A percentile compares a stretch with the other conserved stretches of the same genome.
Conservation (phyloP, 257 asterid genomes). For the Plantago ovata region DNA sequence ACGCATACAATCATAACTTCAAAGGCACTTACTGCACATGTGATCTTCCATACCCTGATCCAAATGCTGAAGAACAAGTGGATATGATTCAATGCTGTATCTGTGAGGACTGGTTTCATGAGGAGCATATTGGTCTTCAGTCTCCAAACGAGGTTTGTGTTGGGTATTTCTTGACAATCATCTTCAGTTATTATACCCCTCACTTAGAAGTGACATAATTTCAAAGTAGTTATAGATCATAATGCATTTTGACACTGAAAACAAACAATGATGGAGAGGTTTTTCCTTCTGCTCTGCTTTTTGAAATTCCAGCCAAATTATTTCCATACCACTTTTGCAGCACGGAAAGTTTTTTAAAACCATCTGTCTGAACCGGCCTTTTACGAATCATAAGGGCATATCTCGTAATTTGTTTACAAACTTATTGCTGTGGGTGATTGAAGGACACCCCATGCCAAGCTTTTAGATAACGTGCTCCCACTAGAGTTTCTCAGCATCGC, state of each 20-base stretch:
- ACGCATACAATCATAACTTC: constrained; percentile 82
- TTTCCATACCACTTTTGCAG: no score
- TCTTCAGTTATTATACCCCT: neutral
- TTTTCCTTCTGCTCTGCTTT: no score
- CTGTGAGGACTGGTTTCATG: constrained; percentile 99
- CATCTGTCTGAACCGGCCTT: no score
- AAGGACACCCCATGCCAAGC: neutral
- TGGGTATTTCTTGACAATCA: constrained; percentile 4
- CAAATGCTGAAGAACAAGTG: constrained; percentile 80
- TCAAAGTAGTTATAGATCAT: no score
- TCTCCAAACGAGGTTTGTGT: constrained; percentile 54
- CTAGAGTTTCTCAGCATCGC: no score
- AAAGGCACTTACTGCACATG: constrained; percentile 95
- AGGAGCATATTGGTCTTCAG: constrained; percentile 81
- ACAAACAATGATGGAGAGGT: no score
- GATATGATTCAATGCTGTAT: constrained; percentile 96
- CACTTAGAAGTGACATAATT: neutral
- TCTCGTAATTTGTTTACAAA: neutral
- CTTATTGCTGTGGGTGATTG: neutral
- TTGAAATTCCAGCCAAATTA: no score
- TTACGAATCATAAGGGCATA: neutral
- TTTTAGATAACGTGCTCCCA: neutral
- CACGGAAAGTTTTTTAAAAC: no score
- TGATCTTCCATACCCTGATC: constrained; percentile 89
- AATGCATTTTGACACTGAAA: no score